Evolutionary conservation across 1,284 basidiomycete genomes (phyloP).

Genomic region (Athelia sp.): DNA sequence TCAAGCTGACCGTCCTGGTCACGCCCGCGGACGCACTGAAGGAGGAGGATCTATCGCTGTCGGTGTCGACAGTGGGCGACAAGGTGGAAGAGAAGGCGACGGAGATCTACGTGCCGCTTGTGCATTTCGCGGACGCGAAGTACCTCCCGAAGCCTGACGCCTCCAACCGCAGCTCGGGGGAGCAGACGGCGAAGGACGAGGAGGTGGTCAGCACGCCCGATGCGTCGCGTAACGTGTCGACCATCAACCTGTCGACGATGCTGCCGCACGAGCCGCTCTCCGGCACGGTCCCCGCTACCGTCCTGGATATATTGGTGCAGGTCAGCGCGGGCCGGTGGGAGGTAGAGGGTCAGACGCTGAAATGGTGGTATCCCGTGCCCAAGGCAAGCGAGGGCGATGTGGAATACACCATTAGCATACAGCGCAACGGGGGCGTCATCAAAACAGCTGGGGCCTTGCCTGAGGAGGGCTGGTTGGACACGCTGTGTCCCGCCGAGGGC

Average conservation of each 20-base stretch:
- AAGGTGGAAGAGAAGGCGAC: conserved; percentile 51
- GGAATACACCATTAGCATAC: conserved; percentile 65
- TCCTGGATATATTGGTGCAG: conserved; percentile 39
- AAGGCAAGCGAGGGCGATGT: conserved; percentile 34
- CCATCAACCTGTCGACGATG: conserved; percentile 14
- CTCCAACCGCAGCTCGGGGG: neutral
- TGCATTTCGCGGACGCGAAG: conserved; percentile 65
- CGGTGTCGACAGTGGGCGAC: conserved; percentile 6
- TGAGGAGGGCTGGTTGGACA: neutral
- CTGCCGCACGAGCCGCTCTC: conserved; percentile 6
- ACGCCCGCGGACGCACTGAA: conserved; percentile 43
- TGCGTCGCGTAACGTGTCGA: conserved; percentile 11
- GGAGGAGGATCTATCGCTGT: conserved; percentile 9
- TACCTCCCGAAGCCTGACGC: neutral
- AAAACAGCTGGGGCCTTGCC: conserved; percentile 18
- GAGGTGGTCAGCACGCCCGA: neutral
- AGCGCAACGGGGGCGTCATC: conserved; percentile 58
- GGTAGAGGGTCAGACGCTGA: conserved; percentile 66
- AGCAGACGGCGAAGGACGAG: neutral
- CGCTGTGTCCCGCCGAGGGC: conserved; percentile 1
- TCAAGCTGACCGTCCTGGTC: conserved; percentile 65
- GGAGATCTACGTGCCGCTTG: conserved; percentile 83
- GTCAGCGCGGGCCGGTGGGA: conserved; percentile 68
- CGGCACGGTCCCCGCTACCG: conserved; percentile 13
- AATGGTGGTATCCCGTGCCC: conserved; percentile 84